Evolutionary conservation across 1,284 basidiomycete species (phyloP).

Genomic region (Abortiporus biennis): DNA sequence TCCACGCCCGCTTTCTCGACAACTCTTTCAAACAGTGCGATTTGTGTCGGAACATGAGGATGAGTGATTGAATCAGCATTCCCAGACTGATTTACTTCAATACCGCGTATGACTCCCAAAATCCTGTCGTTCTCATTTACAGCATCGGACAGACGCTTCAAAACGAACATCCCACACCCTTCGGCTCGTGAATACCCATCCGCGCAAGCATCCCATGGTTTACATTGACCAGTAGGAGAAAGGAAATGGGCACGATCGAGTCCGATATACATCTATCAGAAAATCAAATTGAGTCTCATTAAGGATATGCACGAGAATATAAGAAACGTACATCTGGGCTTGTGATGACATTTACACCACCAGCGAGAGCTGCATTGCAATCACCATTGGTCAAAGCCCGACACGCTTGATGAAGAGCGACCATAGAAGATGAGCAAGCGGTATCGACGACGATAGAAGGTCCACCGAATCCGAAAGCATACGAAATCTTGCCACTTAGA

Average conservation of each 20-base stretch:
- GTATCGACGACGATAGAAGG: slow-evolving; percentile 69
- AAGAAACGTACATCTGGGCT: slow-evolving; percentile 56
- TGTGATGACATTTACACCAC: slow-evolving; percentile 67
- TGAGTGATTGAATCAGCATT: slow-evolving; percentile 62
- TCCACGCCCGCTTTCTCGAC: slow-evolving; percentile 40
- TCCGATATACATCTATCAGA: slow-evolving; percentile 57
- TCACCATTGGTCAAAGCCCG: slow-evolving; percentile 57
- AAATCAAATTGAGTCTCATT: slow-evolving; percentile 8
- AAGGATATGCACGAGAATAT: slow-evolving; percentile 4
- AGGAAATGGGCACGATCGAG: slow-evolving; percentile 67
- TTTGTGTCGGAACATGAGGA: slow-evolving; percentile 59
- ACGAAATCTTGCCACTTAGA: slow-evolving; percentile 64
- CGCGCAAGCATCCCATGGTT: slow-evolving; percentile 62
- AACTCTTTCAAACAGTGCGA: slow-evolving; percentile 42
- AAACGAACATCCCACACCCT: slow-evolving; percentile 64
- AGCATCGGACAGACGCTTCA: slow-evolving; percentile 66
- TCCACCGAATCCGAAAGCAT: slow-evolving; percentile 59
- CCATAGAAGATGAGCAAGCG: slow-evolving; percentile 64
- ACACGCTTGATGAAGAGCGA: slow-evolving; percentile 63
- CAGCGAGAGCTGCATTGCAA: slow-evolving; percentile 62
- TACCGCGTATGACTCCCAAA: slow-evolving; percentile 58
- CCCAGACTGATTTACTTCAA: slow-evolving; percentile 68
- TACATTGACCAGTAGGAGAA: slow-evolving; percentile 61
- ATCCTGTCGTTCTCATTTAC: slow-evolving; percentile 58
- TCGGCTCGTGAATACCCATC: slow-evolving; percentile 72